Percentiles rank a stretch among this genome's conserved stretches.
phyloP scores from a whole-genome alignment of 2,329 filamentous ascomycete genomes.

The Pseudogymnoascus sp. region DNA sequence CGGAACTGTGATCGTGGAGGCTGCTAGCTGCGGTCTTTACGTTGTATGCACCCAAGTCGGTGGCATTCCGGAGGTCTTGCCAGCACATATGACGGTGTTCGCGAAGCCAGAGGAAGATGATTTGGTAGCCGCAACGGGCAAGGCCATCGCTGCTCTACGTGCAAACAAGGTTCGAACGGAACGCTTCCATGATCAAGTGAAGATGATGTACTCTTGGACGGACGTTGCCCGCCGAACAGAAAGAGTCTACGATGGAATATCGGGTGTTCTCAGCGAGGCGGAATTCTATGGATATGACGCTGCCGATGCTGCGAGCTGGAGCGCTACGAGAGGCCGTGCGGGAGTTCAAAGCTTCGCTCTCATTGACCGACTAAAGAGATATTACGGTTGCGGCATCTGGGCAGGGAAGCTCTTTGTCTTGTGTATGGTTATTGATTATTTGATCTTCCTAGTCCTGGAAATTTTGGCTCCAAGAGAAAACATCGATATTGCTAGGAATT shows the following conservation, averaged over 20 bases:
- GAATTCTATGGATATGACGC: slow-evolving; percentile 82
- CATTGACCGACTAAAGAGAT: slow-evolving; percentile 89
- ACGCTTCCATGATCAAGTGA: slow-evolving; percentile 91
- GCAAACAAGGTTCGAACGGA: slow-evolving; percentile 85
- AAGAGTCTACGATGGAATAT: slow-evolving; percentile 89
- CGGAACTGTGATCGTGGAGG: slow-evolving; percentile 95
- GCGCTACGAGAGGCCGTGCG: slow-evolving; percentile 59
- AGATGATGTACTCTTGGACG: slow-evolving; percentile 98
- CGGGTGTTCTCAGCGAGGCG: slow-evolving; percentile 72
- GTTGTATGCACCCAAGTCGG: slow-evolving; percentile 95
- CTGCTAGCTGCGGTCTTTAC: slow-evolving; percentile 89
- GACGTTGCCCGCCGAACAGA: slow-evolving; percentile 92
- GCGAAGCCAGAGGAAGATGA: slow-evolving; percentile 96
- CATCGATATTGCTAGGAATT: slow-evolving; percentile 85
- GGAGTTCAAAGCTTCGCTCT: slow-evolving; percentile 80
- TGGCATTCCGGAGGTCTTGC: slow-evolving; percentile 92
- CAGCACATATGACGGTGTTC: slow-evolving; percentile 94
- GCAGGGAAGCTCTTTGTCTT: slow-evolving; percentile 95
- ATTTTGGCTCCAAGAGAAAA: slow-evolving; percentile 74
- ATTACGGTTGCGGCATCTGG: slow-evolving; percentile 98
- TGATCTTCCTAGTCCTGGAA: slow-evolving; percentile 83
- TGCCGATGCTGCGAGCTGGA: slow-evolving; percentile 53
- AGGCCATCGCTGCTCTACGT: slow-evolving; percentile 78
- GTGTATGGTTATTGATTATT: slow-evolving; percentile 87
- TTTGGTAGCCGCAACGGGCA: slow-evolving; percentile 78